These are phyloP conservation scores for Tetragonia tetragonoides DNA, from an alignment of 148 eudicot genomes.

Conservation along the genomic window DNA sequence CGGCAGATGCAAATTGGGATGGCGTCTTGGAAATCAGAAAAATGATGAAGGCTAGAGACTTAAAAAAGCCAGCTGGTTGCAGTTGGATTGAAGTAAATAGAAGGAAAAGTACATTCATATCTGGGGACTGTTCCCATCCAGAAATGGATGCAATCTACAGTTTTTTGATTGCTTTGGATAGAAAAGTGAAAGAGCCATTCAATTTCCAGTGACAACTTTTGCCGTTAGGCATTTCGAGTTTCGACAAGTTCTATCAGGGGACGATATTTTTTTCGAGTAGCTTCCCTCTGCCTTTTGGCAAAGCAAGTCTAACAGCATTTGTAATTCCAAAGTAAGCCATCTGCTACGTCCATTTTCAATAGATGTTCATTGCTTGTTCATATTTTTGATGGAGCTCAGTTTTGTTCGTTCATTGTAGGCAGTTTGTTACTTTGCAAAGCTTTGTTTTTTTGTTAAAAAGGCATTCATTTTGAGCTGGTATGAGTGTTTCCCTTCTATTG, in stretches of 20 bases:
- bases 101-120: slow-evolving; percentile 35
- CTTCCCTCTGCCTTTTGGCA: background rate
- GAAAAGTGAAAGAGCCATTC: slow-evolving; percentile 8
- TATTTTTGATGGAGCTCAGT: slow-evolving; percentile 1
- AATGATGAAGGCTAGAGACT: slow-evolving; percentile 47
- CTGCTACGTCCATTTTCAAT: background rate
- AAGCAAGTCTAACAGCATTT: background rate
- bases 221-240: background rate
- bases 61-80: slow-evolving; percentile 65
- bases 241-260: background rate
- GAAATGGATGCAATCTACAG: slow-evolving; percentile 8
- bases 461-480: slow-evolving; percentile 1
- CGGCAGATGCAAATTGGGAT: slow-evolving; percentile 68
- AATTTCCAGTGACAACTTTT: background rate
- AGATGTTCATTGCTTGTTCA: background rate
- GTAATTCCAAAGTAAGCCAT: background rate
- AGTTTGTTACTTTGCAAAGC: background rate
- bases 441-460: background rate
- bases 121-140: slow-evolving; percentile 27
- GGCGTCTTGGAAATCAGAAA: slow-evolving; percentile 58
- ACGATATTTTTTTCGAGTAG: background rate
- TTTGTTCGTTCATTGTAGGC: background rate
- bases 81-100: slow-evolving; percentile 70
- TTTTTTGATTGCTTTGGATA: slow-evolving; percentile 14
- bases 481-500: background rate